A percentile compares a stretch with the other conserved stretches of the same genome.
phyloP scores from a whole-genome alignment of 257 asterid species.

The Handroanthus guayacan region DNA sequence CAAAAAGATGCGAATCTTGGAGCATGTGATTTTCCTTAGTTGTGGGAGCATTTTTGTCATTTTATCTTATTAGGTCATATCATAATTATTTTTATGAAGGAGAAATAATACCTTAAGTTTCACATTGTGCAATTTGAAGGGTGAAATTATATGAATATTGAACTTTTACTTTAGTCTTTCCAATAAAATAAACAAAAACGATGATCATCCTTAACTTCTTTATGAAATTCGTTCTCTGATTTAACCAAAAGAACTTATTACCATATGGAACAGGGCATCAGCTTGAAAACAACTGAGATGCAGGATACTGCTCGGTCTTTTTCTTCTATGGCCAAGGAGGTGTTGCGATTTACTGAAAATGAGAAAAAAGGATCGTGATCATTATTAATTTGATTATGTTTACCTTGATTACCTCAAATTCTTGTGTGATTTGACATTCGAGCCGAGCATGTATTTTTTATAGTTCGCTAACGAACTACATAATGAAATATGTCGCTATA shows the following conservation, averaged over 20 bases:
- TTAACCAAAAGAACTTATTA: background rate
- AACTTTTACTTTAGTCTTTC: background rate
- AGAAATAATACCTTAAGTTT: too few relatives aligned
- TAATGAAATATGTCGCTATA: background rate
- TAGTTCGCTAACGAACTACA: background rate
- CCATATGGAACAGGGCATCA: conserved; percentile 68
- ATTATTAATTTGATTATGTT: too few relatives aligned
- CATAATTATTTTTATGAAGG: too few relatives aligned
- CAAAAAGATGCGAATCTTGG: too few relatives aligned
- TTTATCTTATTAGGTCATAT: too few relatives aligned
- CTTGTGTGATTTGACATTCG: background rate
- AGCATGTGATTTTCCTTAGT: too few relatives aligned
- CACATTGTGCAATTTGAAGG: background rate
- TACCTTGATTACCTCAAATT: background rate
- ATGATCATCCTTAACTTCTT: too few relatives aligned
- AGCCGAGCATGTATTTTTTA: background rate
- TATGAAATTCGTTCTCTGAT: too few relatives aligned
- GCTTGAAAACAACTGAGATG: conserved; percentile 82
- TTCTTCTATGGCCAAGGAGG: conserved; percentile 87
- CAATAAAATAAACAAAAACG: too few relatives aligned
- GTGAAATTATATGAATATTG: background rate
- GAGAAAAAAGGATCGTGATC: conserved; percentile 42
- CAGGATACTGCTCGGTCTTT: conserved; percentile 87
- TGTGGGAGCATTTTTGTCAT: too few relatives aligned
- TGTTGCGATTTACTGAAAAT: conserved; percentile 66